Evolutionary conservation across 208 protist genomes (phyloP), one percentile per base, ranked within the genome.

Genomic region (Acanthamoeba royreba): DNA sequence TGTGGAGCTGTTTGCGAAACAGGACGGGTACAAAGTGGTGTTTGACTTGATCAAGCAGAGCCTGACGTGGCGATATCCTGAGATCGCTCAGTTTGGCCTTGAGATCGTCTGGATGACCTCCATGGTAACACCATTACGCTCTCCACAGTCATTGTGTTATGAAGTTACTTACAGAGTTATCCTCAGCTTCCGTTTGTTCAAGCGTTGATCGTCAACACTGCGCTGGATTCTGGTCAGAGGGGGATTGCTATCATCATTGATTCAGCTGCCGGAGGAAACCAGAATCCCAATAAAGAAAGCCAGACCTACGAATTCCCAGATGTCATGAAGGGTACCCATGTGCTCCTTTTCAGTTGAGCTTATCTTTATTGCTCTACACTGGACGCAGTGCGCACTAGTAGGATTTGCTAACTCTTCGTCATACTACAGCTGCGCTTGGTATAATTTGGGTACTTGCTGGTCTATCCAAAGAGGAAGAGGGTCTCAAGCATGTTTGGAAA

Each of bases 71-170:
- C 45, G 87, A 19, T 92, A 92, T 42, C 87, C 87, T 17, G 87
- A 92, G 43, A 92, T 79, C 31, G 87, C 58, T n/a, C 87, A 92
- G 47, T 92, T 81, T 28, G 87, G 42, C 22, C 63, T 92, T 42
- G 87, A 92, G 40, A 31, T 58, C 7, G 47, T 92, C 31, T 81
- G 55, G 31, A 40, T 79, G 43, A 92, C 47, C 42, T 81, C 42
- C 53, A 42, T 92, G 40, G 83, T 90, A 87, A 15, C n/a, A n/a
- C n/a, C n/a, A n/a, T n/a, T n/a, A n/a, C n/a, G n/a, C n/a, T n/a
- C n/a, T n/a, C n/a, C n/a, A n/a, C n/a, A n/a, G n/a, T n/a, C n/a
- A n/a, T n/a, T 77, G 35, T 40, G 13, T 11, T 77, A 11, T 8
- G 11, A 22, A 15, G 13, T 77, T 11, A 43, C 66, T 9, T 77